Percentiles rank a stretch among this genome's conserved stretches.
Conservation (phyloP, 148 eudicot genomes). For the Rhododendron williamsianum region DNA sequence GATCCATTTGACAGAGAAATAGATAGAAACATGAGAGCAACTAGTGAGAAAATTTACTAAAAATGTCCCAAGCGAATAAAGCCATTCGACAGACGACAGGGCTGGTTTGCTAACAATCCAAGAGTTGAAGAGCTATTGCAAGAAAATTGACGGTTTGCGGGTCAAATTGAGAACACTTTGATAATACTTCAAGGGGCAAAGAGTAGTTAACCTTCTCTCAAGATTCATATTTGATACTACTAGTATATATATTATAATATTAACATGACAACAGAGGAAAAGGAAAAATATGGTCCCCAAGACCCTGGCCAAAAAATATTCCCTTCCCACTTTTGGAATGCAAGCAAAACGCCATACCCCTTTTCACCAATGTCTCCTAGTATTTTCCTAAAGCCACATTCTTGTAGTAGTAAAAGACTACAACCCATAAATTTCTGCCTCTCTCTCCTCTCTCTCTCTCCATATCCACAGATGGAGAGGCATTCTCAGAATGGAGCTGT, state of each 20-base stretch:
- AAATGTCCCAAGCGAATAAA: background rate
- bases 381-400: conserved; percentile 1
- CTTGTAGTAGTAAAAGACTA: background rate
- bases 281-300: background rate
- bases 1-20: background rate
- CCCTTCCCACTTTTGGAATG: background rate
- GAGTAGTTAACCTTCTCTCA: background rate
- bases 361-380: background rate
- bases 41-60: no score
- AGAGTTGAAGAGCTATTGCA: background rate
- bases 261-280: background rate
- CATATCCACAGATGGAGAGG: background rate
- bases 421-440: background rate
- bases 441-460: background rate
- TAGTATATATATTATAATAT: background rate
- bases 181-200: background rate
- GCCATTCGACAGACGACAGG: background rate
- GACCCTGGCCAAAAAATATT: background rate
- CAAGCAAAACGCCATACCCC: background rate
- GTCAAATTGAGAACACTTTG: background rate
- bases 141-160: background rate
- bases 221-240: no score
- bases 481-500: conserved; percentile 39
- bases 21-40: background rate
- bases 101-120: background rate